Evolutionary conservation across 1,284 basidiomycete genomes (phyloP).

Genomic region (Melampsora abietis-canadensis): DNA sequence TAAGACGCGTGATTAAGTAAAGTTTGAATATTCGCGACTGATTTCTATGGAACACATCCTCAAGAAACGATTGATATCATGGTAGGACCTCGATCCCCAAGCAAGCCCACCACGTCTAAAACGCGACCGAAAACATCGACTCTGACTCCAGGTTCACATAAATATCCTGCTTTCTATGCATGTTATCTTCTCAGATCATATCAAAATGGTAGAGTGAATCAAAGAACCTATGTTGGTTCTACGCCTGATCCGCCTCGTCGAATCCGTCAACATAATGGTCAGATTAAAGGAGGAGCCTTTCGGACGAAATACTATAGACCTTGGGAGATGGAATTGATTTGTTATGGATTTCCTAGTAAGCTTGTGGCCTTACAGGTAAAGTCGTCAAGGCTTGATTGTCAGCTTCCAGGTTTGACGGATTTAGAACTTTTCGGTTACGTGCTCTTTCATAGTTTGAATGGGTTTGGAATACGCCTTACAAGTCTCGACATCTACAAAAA

Average conservation of each 20-base stretch:
- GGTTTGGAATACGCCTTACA: conserved; percentile 41
- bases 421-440: not conserved
- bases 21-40: too few relatives aligned
- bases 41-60: too few relatives aligned
- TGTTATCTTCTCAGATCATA: conserved; percentile 38
- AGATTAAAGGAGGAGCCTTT: conserved; percentile 36
- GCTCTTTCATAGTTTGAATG: conserved; percentile 37
- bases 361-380: conserved; percentile 34
- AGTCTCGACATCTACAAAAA: conserved; percentile 35
- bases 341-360: conserved; percentile 41
- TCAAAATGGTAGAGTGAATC: conserved; percentile 7
- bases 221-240: conserved; percentile 38
- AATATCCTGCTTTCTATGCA: conserved; percentile 33
- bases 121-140: conserved; percentile 24
- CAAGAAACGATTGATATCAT: too few relatives aligned
- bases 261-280: conserved; percentile 40
- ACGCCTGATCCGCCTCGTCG: conserved; percentile 40
- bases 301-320: conserved; percentile 40
- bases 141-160: conserved; percentile 26
- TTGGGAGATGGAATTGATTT: conserved; percentile 41
- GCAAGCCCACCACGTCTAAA: not conserved
- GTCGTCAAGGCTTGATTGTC: too few relatives aligned
- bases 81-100: too few relatives aligned
- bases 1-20: too few relatives aligned
- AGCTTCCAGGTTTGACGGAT: too few relatives aligned